Percentiles rank a stretch among this genome's conserved stretches.
Conservation (phyloP, 2,329 filamentous ascomycete genomes). For the Fusarium humuli region DNA sequence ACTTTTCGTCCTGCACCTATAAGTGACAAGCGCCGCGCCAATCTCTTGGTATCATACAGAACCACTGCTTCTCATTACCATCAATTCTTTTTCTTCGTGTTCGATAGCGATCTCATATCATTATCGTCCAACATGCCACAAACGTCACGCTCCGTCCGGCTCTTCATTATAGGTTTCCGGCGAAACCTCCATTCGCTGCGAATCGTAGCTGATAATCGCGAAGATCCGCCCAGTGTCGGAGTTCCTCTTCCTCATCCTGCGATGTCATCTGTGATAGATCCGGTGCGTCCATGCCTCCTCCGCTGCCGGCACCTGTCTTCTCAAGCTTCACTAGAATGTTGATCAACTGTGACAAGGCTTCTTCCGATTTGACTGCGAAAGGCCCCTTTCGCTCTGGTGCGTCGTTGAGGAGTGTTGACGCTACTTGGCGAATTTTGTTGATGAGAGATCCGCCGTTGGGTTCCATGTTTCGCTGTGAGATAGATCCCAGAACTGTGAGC, state of each 20-base stretch:
- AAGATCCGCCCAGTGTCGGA: conserved; percentile 82
- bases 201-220: conserved; percentile 82
- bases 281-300: conserved; percentile 47
- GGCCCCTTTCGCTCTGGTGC: conserved; percentile 63
- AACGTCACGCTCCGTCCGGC: background rate
- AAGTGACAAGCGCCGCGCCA: background rate
- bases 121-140: background rate
- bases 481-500: conserved; percentile 77
- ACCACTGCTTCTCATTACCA: background rate
- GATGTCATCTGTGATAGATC: conserved; percentile 56
- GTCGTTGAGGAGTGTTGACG: conserved; percentile 79
- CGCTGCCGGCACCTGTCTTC: conserved; percentile 61
- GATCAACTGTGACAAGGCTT: conserved; percentile 77
- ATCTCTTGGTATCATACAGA: conserved; percentile 18
- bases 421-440: conserved; percentile 86
- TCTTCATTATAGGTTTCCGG: conserved; percentile 40
- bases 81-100: background rate
- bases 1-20: background rate
- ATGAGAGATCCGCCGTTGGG: conserved; percentile 74
- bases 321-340: conserved; percentile 81
- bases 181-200: conserved; percentile 71
- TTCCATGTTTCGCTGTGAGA: conserved; percentile 88
- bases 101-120: background rate
- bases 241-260: conserved; percentile 79
- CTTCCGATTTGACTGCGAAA: conserved; percentile 70